A percentile compares a stretch with the other conserved stretches of the same genome.
These are phyloP conservation scores for Boletus edulis DNA, from an alignment of 768 basidiomycete species.

Conservation along the genomic window DNA sequence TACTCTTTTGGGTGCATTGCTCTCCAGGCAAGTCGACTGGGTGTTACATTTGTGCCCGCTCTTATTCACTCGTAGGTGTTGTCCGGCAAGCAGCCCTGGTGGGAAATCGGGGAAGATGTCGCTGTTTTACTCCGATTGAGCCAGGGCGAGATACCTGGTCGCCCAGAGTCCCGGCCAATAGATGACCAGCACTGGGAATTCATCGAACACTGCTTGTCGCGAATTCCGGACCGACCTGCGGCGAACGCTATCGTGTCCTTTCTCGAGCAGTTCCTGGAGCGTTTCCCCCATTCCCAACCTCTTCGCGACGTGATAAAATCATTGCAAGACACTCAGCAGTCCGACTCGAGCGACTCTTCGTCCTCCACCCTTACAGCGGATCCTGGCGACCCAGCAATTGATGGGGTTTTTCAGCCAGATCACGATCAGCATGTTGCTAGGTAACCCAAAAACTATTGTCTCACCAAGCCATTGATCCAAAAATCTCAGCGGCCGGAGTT, in stretches of 20 bases:
- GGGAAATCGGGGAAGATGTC: not conserved
- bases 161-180: not conserved
- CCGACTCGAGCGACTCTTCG: no score
- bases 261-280: not conserved
- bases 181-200: not conserved
- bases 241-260: not conserved
- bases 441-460: not conserved
- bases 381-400: no score
- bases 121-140: not conserved
- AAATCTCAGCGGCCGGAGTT: not conserved
- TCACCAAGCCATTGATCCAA: not conserved
- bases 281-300: not conserved
- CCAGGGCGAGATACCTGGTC: not conserved
- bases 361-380: no score
- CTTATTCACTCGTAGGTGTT: not conserved
- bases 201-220: not conserved
- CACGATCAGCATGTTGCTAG: no score
- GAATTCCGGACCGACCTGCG: not conserved
- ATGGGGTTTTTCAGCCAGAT: no score
- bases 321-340: no score
- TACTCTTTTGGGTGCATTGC: conserved; percentile 1
- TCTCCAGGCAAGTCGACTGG: not conserved
- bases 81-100: not conserved
- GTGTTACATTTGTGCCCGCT: not conserved
- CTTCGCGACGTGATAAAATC: not conserved